These are phyloP conservation scores for Chalciporus chontae DNA, from an alignment of 768 basidiomycete genomes.

Conservation along the genomic window DNA sequence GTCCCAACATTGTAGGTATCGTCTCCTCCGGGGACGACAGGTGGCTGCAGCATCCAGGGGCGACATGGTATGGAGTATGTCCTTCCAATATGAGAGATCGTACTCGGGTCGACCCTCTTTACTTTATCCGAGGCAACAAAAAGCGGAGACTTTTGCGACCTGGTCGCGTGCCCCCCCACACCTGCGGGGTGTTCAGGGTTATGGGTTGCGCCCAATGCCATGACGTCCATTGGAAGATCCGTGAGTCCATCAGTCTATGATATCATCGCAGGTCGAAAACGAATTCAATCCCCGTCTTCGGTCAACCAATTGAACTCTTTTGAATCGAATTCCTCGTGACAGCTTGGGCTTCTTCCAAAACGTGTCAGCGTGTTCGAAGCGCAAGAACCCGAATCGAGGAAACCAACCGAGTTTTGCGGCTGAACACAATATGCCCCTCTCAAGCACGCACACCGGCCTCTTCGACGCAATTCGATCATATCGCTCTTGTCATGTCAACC, in stretches of 20 bases:
- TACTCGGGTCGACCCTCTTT: neutral
- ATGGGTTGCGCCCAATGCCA: constrained; percentile 1
- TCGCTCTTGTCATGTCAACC: neutral
- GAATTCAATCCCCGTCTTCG: neutral
- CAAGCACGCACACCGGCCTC: no score
- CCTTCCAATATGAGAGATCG: no score
- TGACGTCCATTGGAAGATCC: neutral
- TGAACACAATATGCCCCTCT: no score
- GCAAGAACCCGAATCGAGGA: no score
- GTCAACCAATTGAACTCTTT: no score
- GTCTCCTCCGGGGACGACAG: neutral
- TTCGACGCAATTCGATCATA: constrained; percentile 4
- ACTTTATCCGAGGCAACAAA: neutral
- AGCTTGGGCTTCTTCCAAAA: no score
- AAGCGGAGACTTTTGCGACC: neutral
- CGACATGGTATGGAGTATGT: no score
- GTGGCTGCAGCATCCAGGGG: no score
- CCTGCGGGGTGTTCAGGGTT: constrained; percentile 12
- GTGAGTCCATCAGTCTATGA: neutral
- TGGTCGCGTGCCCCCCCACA: neutral
- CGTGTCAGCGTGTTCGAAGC: no score
- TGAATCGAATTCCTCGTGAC: no score
- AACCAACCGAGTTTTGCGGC: no score
- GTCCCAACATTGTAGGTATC: neutral
- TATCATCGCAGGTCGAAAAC: neutral